Evolutionary conservation across 257 asterid species (phyloP), one percentile per base, ranked within the genome.

Genomic region (Ligustrum vulgare): DNA sequence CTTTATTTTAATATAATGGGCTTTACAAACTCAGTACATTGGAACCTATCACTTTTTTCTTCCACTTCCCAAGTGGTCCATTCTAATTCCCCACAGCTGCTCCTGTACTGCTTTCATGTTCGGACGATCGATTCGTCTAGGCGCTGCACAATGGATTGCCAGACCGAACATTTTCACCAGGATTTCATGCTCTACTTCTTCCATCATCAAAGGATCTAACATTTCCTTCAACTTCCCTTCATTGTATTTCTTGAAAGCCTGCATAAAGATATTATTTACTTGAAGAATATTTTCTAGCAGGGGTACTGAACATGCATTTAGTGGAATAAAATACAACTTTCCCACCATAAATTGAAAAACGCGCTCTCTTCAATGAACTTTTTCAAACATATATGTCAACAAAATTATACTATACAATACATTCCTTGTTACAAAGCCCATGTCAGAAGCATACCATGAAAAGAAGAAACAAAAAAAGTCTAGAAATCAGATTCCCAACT

Each of bases 81-180:
- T 89, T 88, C 99, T 83, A 68, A 95, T 91, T 6, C 80, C 94
- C 98, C 99, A 95, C 62, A 95, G 69, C 85, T 89, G 94, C 87
- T 93, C 93, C 18, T 87, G 91, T 0, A 87, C 97, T 0, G 76
- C 74, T 85, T 88, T 91, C 99, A 93, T 93, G 77, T 93, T 97
- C 0, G 99, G 99, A 2, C 97, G 96, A 77, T 93, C 97, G 0
- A 73, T 83, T 39, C 98, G 91, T 23, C 91, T 84, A 5, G 99
- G 99, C 6, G 99, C 99, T 0, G 93, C 98, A 32, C 98, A 95
- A 18, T 82, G 89, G 60, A 95, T 82, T 2, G 98, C 95, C 86
- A 95, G 84, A 76, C 78, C 85, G 23, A 93, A 86, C 91, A 95
- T 91, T 39, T 85, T 95, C 83, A 62, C 79, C 74, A 93, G 79